Conservation (phyloP, 2,329 filamentous ascomycete genomes). For the Colletotrichum endophyticum region DNA sequence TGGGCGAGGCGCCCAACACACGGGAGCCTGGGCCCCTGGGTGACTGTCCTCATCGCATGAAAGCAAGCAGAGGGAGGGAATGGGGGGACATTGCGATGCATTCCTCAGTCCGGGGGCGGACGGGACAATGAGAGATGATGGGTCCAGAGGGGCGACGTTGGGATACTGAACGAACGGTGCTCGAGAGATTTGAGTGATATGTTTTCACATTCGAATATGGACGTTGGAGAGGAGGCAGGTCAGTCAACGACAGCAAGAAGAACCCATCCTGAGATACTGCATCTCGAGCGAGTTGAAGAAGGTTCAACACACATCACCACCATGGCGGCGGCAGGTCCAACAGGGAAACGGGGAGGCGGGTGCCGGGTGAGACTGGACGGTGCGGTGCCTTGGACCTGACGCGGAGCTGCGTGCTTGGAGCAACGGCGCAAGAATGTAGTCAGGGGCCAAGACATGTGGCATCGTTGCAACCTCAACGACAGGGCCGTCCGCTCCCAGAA, state of each 20-base stretch:
- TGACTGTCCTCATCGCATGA: not conserved
- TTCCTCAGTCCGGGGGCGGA: conserved; percentile 14
- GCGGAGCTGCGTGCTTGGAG: not conserved
- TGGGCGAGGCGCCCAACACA: not conserved
- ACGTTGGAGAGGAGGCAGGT: not conserved
- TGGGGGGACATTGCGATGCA: conserved; percentile 21
- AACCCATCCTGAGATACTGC: not conserved
- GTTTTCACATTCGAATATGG: not conserved
- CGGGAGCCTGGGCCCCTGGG: not conserved
- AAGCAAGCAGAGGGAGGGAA: conserved; percentile 15
- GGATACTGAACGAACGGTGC: not conserved
- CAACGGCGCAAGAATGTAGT: not conserved
- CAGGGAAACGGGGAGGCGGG: not conserved
- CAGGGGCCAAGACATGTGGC: not conserved
- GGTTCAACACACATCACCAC: not conserved
- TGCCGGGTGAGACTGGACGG: not conserved
- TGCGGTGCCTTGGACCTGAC: not conserved
- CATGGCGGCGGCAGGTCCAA: not conserved
- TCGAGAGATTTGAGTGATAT: not conserved
- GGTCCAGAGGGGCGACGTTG: not conserved
- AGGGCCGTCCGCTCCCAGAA: not conserved
- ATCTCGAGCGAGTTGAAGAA: not conserved
- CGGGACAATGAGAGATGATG: not conserved
- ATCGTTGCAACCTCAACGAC: not conserved
- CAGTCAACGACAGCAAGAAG: not conserved